Evolutionary conservation across 179 eudicot species (phyloP).

Genomic region (Corrigiola litoralis): DNA sequence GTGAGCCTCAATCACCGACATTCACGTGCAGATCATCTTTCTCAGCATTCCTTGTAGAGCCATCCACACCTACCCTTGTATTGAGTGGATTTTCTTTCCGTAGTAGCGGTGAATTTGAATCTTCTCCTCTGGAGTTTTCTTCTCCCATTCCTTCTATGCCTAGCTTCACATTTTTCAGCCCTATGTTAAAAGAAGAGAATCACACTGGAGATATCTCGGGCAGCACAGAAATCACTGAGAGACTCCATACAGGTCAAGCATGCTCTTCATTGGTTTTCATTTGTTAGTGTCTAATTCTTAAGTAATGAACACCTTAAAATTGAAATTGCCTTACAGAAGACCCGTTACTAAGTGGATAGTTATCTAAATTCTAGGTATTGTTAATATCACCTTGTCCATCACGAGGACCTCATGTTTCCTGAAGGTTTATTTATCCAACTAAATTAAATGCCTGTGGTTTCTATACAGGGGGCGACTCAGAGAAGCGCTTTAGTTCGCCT

Average conservation of each 20-base stretch:
- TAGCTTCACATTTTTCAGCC: constrained; percentile 70
- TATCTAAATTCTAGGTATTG: not conserved
- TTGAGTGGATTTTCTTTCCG: constrained; percentile 42
- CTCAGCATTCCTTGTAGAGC: constrained; percentile 48
- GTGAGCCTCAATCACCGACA: constrained; percentile 44
- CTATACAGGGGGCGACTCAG: constrained; percentile 28
- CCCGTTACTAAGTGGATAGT: no score
- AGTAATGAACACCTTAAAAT: no score
- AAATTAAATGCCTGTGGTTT: not conserved
- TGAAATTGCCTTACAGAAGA: no score
- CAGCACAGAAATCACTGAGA: constrained; percentile 8
- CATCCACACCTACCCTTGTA: constrained; percentile 31
- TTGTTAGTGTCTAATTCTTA: no score
- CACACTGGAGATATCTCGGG: constrained; percentile 22
- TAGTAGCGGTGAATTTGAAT: constrained; percentile 31
- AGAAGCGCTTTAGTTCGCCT: constrained; percentile 28
- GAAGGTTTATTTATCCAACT: not conserved
- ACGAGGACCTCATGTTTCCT: not conserved
- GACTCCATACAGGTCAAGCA: constrained; percentile 26
- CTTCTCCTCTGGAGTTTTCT: constrained; percentile 32
- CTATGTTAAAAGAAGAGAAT: constrained; percentile 33
- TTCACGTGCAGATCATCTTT: constrained; percentile 67
- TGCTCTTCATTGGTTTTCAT: not conserved
- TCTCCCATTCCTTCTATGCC: constrained; percentile 69
- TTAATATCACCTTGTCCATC: not conserved